Conservation (phyloP, 306 rosid genomes). For the Purshia tridentata region DNA sequence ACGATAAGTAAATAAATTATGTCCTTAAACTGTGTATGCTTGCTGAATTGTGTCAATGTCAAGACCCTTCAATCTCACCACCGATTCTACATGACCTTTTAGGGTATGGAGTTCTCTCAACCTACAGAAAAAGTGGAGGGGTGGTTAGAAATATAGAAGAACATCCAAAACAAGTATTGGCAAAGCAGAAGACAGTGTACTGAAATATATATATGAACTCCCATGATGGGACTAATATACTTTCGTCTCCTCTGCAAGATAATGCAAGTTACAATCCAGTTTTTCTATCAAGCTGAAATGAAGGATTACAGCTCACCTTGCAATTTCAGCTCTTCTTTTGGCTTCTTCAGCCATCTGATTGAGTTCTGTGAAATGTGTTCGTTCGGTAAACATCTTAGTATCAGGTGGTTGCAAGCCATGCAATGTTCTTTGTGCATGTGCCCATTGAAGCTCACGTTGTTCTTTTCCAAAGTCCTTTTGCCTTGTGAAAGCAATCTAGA, state of each 20-base stretch:
- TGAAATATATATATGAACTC: too few relatives aligned
- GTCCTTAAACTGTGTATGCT: conserved; percentile 82
- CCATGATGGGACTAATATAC: too few relatives aligned
- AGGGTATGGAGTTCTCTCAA: conserved; percentile 88
- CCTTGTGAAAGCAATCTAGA: conserved; percentile 95
- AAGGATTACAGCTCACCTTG: conserved; percentile 49
- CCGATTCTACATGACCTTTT: conserved; percentile 96
- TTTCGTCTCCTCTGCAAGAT: too few relatives aligned
- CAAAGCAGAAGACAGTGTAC: too few relatives aligned
- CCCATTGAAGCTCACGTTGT: conserved; percentile 98
- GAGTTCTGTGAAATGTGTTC: conserved; percentile 80
- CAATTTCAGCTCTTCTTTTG: conserved; percentile 95
- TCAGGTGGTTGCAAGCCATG: conserved; percentile 91
- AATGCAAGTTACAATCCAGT: neutral
- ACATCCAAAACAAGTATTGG: neutral
- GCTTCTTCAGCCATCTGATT: conserved; percentile 99
- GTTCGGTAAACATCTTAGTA: conserved; percentile 74
- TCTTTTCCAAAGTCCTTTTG: conserved; percentile 99
- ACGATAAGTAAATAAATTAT: conserved; percentile 27
- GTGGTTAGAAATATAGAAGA: neutral
- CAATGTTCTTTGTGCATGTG: conserved; percentile 93
- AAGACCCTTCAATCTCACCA: conserved; percentile 94
- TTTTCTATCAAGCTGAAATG: conserved; percentile 5
- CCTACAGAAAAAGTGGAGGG: conserved; percentile 5
- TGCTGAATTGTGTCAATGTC: conserved; percentile 98